Base-by-base conservation (phyloP, 73 alveolate genomes). In the Loxodes magnus region DNA sequence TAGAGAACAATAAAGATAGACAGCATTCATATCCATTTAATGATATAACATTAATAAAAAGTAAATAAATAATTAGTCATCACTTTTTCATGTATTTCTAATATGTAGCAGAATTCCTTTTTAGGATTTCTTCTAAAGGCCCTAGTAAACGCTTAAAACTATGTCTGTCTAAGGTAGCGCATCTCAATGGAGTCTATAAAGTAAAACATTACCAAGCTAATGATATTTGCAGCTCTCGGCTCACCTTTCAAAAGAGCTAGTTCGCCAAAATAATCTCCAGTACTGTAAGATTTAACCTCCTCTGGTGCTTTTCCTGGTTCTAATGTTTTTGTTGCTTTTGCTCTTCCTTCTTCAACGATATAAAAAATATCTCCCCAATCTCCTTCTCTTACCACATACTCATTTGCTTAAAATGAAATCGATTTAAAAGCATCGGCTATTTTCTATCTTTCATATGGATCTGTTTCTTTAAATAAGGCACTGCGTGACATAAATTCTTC, bases 311-410 rank as follows among this genome's bases (percentile, higher is more conserved):
- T 54, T 6, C 71, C 72, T 1, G 71, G 73, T 29, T 50, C 71
- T n/a, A 74, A 10, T 27, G 86, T 79, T 62, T 88, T 88, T 6
- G 96, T 84, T 3, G 98, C 98, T n/a, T 53, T 64, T 23, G 79
- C 64, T 6, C 43, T 62, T 22, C 98, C 98, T 43, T 86, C 92
- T 57, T 88, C 98, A 5, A 88, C 44, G 59, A 88, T 67, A 60
- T 88, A 88, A 73, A 88, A 88, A 26, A 64, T 73, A 63, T 88
- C 91, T 53, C 98, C 98, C 67, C 73, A 67, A 22, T 83, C 95
- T 2, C 92, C 95, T 67, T 80, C 83, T 19, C 61, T 64, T 9
- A 88, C 84, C 14, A 88, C 69, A 49, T 56, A 58, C 20, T 78
- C 88, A 5, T 86, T 87, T 27, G 73, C 67, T 30, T 62, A 49